Percentiles rank a stretch among this genome's conserved stretches.
Evolutionary conservation across 129 eudicot genomes (phyloP).

Genomic region (Centrapalus pauciflorus): DNA sequence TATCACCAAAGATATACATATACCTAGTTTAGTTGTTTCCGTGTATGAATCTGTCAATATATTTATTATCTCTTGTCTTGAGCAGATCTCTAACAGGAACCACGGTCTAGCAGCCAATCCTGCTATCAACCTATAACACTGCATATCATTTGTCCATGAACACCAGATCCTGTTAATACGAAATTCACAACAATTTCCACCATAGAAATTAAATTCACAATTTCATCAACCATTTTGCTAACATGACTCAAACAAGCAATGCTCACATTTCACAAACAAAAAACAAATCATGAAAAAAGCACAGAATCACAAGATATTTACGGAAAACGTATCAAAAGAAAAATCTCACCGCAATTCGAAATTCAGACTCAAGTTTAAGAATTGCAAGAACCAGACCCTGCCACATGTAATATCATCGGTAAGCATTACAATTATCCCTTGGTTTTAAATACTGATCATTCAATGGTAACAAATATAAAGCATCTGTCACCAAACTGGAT

Average conservation of each 20-base stretch:
- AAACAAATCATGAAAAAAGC: too few relatives aligned
- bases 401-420: constrained; percentile 1
- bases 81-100: constrained; percentile 80
- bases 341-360: constrained; percentile 72
- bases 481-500: not conserved
- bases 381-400: constrained; percentile 84
- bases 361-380: constrained; percentile 78
- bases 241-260: too few relatives aligned
- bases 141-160: constrained; percentile 13
- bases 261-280: too few relatives aligned
- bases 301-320: too few relatives aligned
- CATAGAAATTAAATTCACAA: too few relatives aligned
- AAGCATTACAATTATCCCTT: too few relatives aligned
- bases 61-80: constrained; percentile 74
- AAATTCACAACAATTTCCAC: constrained; percentile 7
- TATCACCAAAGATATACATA: not conserved
- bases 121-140: constrained; percentile 75
- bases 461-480: not conserved
- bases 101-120: constrained; percentile 85
- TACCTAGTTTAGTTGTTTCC: constrained; percentile 81
- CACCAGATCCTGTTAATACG: not conserved
- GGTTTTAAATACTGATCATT: too few relatives aligned
- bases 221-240: too few relatives aligned
- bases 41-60: constrained; percentile 52
- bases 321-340: too few relatives aligned